These are phyloP conservation scores for Microbotryum violaceum DNA, from an alignment of 1,284 basidiomycete species.

Conservation along the genomic window DNA sequence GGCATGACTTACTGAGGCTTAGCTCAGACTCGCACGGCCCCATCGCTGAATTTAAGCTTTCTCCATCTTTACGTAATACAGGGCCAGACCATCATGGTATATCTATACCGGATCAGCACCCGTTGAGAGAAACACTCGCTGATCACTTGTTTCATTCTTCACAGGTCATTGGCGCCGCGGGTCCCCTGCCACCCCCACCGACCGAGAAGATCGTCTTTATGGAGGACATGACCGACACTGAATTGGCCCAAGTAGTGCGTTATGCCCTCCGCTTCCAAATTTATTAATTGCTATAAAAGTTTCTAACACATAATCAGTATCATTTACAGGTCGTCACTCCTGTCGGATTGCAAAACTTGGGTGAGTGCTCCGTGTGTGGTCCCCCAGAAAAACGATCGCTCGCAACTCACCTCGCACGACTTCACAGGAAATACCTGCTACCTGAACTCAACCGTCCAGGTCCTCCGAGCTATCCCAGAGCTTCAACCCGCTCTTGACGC, in stretches of 20 bases:
- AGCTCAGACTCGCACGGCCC: background rate
- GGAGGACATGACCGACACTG: conserved; percentile 75
- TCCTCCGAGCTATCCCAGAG: conserved; percentile 82
- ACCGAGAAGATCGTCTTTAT: conserved; percentile 65
- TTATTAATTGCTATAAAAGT: background rate
- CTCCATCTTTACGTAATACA: conserved; percentile 3
- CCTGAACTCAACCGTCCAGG: conserved; percentile 91
- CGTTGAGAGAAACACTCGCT: background rate
- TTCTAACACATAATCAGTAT: background rate
- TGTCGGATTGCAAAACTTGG: conserved; percentile 48
- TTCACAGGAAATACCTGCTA: conserved; percentile 77
- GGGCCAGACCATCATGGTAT: conserved; percentile 36
- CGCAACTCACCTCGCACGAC: background rate
- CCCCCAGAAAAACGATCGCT: background rate
- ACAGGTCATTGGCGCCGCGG: conserved; percentile 80
- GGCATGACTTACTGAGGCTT: background rate
- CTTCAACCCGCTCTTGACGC: conserved; percentile 60
- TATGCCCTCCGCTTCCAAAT: conserved; percentile 2
- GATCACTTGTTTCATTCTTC: background rate
- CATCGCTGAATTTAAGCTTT: background rate
- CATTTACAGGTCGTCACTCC: conserved; percentile 45
- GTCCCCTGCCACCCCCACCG: conserved; percentile 81
- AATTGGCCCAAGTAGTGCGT: conserved; percentile 68
- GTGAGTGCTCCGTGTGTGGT: conserved; percentile 7
- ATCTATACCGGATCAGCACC: background rate